These are phyloP conservation scores for Ambrosiella xylebori DNA, from an alignment of 2,329 filamentous ascomycete species.

Conservation along the genomic window DNA sequence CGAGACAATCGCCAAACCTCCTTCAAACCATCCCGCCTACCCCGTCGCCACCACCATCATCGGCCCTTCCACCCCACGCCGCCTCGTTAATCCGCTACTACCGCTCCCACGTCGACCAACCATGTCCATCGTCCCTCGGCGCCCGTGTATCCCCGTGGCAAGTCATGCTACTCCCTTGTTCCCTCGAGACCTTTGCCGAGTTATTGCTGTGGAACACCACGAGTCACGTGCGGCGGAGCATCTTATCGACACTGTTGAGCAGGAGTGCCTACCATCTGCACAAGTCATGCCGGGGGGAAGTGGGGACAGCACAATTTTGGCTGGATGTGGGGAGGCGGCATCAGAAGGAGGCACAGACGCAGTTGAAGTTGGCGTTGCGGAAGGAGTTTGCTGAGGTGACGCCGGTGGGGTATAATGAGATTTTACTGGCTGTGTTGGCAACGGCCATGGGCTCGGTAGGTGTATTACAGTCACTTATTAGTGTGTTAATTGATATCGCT, in stretches of 20 bases:
- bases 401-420: constrained; percentile 26
- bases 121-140: constrained; percentile 17
- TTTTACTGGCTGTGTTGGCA: constrained; percentile 27
- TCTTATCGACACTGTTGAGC: constrained; percentile 24
- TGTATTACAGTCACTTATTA: neutral
- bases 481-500: neutral
- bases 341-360: constrained; percentile 19
- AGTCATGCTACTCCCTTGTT: constrained; percentile 25
- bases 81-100: constrained; percentile 18
- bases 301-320: constrained; percentile 14
- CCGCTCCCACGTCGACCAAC: constrained; percentile 18
- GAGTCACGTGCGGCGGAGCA: constrained; percentile 22
- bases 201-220: constrained; percentile 24
- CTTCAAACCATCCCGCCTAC: no score
- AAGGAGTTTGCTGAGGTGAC: constrained; percentile 20
- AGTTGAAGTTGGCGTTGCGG: constrained; percentile 21
- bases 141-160: constrained; percentile 28
- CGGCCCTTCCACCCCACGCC: constrained; percentile 14
- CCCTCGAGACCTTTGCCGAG: constrained; percentile 25
- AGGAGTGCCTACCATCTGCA: constrained; percentile 27
- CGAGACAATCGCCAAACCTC: no score
- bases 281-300: constrained; percentile 1
- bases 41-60: neutral
- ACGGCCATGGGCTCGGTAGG: constrained; percentile 15
- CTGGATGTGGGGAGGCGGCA: constrained; percentile 18